Evolutionary conservation across 331 rosid species (phyloP), one percentile per base, ranked within the genome.

Genomic region (Quercus phellos): DNA sequence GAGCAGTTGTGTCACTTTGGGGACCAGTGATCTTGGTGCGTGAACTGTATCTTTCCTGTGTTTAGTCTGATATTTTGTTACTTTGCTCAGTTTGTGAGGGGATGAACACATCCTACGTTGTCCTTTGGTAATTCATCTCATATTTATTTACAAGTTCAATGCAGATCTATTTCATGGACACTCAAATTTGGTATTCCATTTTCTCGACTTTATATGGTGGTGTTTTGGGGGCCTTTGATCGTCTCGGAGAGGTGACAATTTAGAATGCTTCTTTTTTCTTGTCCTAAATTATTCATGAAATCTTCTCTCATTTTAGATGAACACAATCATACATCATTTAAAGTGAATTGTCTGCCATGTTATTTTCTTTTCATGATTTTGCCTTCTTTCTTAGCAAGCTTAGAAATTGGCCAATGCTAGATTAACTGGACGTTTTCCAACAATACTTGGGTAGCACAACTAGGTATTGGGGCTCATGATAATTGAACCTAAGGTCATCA

Each of bases 91-190:
- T 70, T 80, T 76, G 58, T 51, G 72, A 46, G 38, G 34, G 55
- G 56, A 43, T 76, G 59, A 61, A 22, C 1, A 14, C 9, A 51
- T 76, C 50, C 73, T 60, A 26, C 56, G 56, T 19, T 53, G 10
- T 72, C 78, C 35, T 60, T 84, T 66, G 59, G 51, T 67, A 78
- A 77, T 66, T 67, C 84, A 80, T 72, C 78, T 81, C 74, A 68
- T 78, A 67, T 13, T 16, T 30, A 13, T 55, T 80, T 71, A 22
- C 64, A 42, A 76, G 46, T 84, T 74, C 77, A 73, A 73, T 86
- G 84, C 89, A 95, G 99, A 94, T 95, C 80, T 95, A 95, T 84
- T 95, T 92, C 85, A 87, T 95, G 99, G 99, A 95, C 79, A 85
- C 96, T 74, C 99, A 95, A 91, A 89, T 95, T 76, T 95, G 98